A percentile compares a stretch with the other conserved stretches of the same genome.
Evolutionary conservation across 495 filamentous ascomycete genomes (phyloP).

Genomic region (Penicillium cataractarum): DNA sequence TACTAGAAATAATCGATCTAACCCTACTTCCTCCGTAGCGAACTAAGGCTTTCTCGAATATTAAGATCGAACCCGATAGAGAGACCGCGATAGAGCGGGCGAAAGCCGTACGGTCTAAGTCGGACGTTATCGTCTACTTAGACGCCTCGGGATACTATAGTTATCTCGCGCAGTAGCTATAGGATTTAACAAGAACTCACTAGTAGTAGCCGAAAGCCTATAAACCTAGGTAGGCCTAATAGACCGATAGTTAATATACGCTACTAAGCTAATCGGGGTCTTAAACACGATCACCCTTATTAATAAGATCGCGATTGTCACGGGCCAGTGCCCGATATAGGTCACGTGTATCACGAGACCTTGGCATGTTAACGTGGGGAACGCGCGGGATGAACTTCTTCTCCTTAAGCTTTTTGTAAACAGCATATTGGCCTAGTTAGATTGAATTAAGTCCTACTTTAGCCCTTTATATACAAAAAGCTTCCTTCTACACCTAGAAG

Average conservation of each 20-base stretch:
- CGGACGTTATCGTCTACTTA: background rate
- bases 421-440: too few species aligned
- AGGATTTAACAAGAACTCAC: background rate
- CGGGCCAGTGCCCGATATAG: too few species aligned
- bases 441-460: too few species aligned
- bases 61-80: background rate
- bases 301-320: background rate
- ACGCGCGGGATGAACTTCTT: too few species aligned
- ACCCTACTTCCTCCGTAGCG: slow-evolving; percentile 26
- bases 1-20: slow-evolving; percentile 29
- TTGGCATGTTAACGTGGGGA: too few species aligned
- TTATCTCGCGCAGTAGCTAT: background rate
- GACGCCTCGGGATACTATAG: background rate
- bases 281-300: background rate
- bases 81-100: background rate
- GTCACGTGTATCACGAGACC: too few species aligned
- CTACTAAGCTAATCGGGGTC: background rate
- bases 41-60: background rate
- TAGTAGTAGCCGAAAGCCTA: background rate
- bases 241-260: background rate
- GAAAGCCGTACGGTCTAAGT: background rate
- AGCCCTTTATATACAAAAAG: too few species aligned
- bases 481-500: too few species aligned
- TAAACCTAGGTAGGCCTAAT: background rate
- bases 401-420: too few species aligned